Evolutionary conservation across 768 basidiomycete genomes (phyloP), one percentile per base, ranked within the genome.

Genomic region (Filobasidium wieringae): DNA sequence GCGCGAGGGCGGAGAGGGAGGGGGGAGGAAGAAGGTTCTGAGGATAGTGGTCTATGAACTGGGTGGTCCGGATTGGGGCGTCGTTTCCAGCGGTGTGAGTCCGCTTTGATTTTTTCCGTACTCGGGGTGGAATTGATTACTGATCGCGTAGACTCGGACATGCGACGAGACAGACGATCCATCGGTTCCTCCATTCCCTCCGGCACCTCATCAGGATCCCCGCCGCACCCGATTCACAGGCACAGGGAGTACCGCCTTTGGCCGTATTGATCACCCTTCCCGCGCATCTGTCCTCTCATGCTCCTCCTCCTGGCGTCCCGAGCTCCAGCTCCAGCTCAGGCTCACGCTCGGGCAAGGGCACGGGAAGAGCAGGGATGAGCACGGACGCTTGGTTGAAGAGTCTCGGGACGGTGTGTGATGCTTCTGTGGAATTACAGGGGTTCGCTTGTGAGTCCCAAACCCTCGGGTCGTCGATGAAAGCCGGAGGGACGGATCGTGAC

Each of bases 321-420:
- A n/a, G n/a, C n/a, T n/a, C n/a, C n/a, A n/a, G n/a, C n/a, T n/a
- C n/a, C n/a, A n/a, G n/a, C n/a, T n/a, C n/a, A n/a, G n/a, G n/a
- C n/a, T n/a, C n/a, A n/a, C n/a, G n/a, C n/a, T n/a, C n/a, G n/a
- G n/a, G n/a, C n/a, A 60, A 60, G 32, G 59, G 59, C 27, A 60
- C 55, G 51, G 34, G 36, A 39, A 31, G 56, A 51, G 54, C 59
- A 29, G 53, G 34, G 40, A 37, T 34, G 34, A 55, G n/a, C 31
- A 72, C 75, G 43, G 82, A 83, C 43, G 68, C 82, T 2, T 92
- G 88, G 87, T 72, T 83, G 29, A 80, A 85, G 62, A 86, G 84
- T 69, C 71, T 93, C 17, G 81, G 84, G 15, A 90, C 87, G 88
- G 71, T 83, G 30, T 79, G 83, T 2, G 90, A 93, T 72, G 84